phyloP scores from a whole-genome alignment of 495 filamentous ascomycete species.

The Daldinia concentrica region DNA sequence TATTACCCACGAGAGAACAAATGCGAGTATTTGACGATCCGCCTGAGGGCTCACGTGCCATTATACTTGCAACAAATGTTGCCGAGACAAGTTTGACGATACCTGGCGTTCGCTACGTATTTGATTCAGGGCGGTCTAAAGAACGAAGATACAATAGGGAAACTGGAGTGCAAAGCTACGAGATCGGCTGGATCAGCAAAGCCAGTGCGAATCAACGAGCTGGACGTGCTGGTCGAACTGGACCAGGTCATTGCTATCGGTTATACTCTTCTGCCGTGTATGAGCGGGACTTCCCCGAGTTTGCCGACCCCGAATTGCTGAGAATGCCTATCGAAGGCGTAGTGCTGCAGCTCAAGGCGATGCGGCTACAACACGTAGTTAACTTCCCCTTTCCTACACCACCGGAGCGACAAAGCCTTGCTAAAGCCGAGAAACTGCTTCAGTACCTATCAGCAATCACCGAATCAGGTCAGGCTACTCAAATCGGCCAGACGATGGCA shows the following conservation, averaged over 20 bases:
- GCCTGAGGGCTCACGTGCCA: conserved; percentile 83
- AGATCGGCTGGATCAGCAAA: conserved; percentile 97
- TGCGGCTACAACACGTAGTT: conserved; percentile 88
- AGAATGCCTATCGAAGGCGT: conserved; percentile 92
- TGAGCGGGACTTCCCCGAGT: conserved; percentile 88
- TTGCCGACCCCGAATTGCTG: conserved; percentile 87
- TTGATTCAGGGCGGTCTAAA: conserved; percentile 90
- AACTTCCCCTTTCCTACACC: conserved; percentile 99
- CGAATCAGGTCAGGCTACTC: conserved; percentile 75
- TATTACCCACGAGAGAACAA: conserved; percentile 93
- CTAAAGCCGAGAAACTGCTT: conserved; percentile 86
- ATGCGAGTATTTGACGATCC: conserved; percentile 90
- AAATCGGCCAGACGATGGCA: conserved; percentile 80
- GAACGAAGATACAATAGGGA: conserved; percentile 84
- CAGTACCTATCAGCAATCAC: conserved; percentile 76
- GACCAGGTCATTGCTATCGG: conserved; percentile 93
- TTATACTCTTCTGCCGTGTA: conserved; percentile 95
- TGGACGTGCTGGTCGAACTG: conserved; percentile 94
- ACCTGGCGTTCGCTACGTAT: conserved; percentile 93
- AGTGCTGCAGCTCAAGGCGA: conserved; percentile 93
- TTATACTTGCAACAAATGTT: conserved; percentile 95
- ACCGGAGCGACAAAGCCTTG: conserved; percentile 79
- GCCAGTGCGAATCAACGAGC: conserved; percentile 92
- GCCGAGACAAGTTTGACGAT: conserved; percentile 98
- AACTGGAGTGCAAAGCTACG: conserved; percentile 94